These are phyloP conservation scores for Cucumis melo DNA, from an alignment of 306 rosid species.

Conservation along the genomic window DNA sequence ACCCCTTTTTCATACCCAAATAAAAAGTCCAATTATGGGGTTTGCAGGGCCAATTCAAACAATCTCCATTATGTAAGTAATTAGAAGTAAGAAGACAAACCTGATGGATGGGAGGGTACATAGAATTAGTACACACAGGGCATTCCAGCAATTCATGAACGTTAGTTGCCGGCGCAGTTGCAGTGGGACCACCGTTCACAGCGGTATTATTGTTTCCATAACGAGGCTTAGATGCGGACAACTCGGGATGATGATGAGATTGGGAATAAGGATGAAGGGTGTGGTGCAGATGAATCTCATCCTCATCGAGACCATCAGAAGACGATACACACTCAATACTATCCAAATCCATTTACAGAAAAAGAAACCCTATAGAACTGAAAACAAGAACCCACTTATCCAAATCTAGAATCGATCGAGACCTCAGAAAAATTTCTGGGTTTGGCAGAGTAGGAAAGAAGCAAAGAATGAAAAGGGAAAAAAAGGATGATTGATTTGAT, in stretches of 20 bases:
- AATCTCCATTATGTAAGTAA: background rate
- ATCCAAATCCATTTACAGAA: conserved; percentile 51
- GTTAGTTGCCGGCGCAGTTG: conserved; percentile 78
- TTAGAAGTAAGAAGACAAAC: conserved; percentile 16
- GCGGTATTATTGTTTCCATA: conserved; percentile 30
- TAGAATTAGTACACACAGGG: conserved; percentile 93
- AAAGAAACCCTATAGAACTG: conserved; percentile 2
- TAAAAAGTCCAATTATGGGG: background rate
- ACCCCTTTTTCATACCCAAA: background rate
- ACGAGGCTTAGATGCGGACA: conserved; percentile 54
- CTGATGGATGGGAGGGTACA: conserved; percentile 98
- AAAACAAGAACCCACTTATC: conserved; percentile 3
- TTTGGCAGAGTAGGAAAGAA: conserved; percentile 1
- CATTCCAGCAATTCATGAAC: conserved; percentile 93
- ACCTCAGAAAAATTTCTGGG: background rate
- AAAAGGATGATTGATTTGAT: conserved; percentile 1
- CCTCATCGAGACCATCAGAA: conserved; percentile 72
- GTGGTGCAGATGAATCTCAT: conserved; percentile 67
- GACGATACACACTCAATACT: conserved; percentile 83
- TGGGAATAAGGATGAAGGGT: conserved; percentile 39
- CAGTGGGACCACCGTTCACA: conserved; percentile 24
- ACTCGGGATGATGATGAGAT: conserved; percentile 52
- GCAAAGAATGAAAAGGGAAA: background rate
- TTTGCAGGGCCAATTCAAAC: background rate
- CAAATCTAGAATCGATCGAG: background rate